Evolutionary conservation across 2,329 filamentous ascomycete species (phyloP), one percentile per base, ranked within the genome.

Genomic region (Aspergillus sp.): DNA sequence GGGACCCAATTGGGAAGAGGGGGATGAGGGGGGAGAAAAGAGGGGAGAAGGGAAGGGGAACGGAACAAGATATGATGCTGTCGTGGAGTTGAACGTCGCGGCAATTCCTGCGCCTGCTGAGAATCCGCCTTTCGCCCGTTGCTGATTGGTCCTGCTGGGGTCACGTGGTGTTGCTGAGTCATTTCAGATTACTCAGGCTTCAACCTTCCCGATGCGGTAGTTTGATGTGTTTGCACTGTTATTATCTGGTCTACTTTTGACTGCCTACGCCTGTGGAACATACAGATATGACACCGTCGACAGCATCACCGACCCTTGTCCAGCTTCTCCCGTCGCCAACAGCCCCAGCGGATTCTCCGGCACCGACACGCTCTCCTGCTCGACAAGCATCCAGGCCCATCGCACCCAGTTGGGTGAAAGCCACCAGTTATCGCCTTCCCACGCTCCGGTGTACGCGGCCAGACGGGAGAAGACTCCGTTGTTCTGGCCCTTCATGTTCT

Each of bases 331-430:
- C 14, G 61, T 58, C 16, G 57, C 61, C 18, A 77, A 60, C 53
- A 76, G 61, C 16, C 63, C 58, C 42, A 78, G 59, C 26, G 76
- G 74, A 55, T 77, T 69, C 52, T 72, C 70, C 0, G 73, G 70
- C 26, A 73, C 65, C 55, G 73, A 68, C 47, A 78, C 69, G 53
- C 66, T 69, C 59, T 80, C 77, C 46, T 78, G 73, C 53, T 78
- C 72, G 46, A 70, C 70, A 49, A 78, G 69, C 59, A 74, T 73
- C 73, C 76, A 79, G 24, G 75, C 74, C 78, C 78, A 80, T 50
- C 76, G 74, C 51, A 80, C 18, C 72, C 73, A 75, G 20, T 75
- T 71, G 6, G 71, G 64, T 29, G 73, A 71, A 31, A 78, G 61
- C 76, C 76, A 78, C 64, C 69, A 72, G 53, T 66, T 66, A n/a